Percentiles rank a stretch among this genome's conserved stretches.
Evolutionary conservation across 176 grass and related monocot genomes (phyloP).

Genomic region (Aegilops tauschii): DNA sequence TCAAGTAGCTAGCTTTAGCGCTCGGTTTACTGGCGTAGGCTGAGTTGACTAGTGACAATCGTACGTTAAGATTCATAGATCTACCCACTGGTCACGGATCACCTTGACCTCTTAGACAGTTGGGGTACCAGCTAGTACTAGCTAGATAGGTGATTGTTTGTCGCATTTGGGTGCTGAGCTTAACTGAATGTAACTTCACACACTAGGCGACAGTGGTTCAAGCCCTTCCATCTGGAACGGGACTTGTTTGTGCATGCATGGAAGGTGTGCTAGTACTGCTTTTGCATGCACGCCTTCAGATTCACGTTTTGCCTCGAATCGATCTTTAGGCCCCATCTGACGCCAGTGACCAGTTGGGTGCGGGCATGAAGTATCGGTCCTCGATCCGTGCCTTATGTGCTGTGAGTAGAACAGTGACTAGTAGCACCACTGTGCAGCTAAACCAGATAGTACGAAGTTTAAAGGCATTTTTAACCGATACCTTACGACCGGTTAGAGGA

Average conservation of each 20-base stretch:
- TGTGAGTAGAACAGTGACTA: not conserved
- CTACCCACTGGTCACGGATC: not conserved
- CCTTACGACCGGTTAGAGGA: too few species aligned
- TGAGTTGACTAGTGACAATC: not conserved
- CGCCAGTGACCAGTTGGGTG: not conserved
- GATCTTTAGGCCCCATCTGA: not conserved
- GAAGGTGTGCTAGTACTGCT: not conserved
- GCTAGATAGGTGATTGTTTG: not conserved
- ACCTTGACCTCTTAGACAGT: not conserved
- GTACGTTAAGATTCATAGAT: not conserved
- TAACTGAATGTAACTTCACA: not conserved
- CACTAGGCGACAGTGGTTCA: not conserved
- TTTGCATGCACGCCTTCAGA: slow-evolving; percentile 8
- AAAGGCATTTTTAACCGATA: too few species aligned
- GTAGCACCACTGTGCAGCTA: not conserved
- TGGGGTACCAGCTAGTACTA: not conserved
- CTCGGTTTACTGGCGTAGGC: not conserved
- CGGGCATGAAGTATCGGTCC: slow-evolving; percentile 8
- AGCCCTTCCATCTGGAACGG: not conserved
- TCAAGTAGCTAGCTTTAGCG: not conserved
- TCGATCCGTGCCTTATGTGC: not conserved
- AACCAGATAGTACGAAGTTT: too few species aligned
- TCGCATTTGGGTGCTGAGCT: slow-evolving; percentile 4
- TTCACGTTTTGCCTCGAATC: slow-evolving; percentile 11
- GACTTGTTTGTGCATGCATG: not conserved